Percentiles rank a stretch among this genome's conserved stretches.
These are phyloP conservation scores for Turnera subulata DNA, from an alignment of 345 rosid species.

Conservation along the genomic window DNA sequence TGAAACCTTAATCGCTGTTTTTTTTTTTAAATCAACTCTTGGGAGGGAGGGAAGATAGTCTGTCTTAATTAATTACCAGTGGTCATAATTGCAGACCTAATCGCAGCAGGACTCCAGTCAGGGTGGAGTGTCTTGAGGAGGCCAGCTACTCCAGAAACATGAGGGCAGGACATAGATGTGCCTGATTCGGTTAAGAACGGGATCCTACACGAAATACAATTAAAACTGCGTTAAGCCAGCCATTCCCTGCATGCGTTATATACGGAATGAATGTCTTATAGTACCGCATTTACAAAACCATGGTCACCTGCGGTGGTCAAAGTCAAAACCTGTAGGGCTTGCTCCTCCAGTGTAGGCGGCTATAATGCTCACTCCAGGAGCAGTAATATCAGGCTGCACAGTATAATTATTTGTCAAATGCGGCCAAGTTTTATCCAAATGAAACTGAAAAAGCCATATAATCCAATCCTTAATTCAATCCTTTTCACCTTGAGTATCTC, in stretches of 20 bases:
- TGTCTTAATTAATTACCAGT: constrained; percentile 25
- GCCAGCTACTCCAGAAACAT: constrained; percentile 48
- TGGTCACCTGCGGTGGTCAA: background rate
- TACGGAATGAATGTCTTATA: no score
- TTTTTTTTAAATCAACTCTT: no score
- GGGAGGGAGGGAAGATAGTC: no score
- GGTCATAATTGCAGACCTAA: constrained; percentile 69
- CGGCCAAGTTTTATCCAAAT: no score
- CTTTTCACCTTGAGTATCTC: constrained; percentile 53
- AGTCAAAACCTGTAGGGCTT: background rate
- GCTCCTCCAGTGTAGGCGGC: constrained; percentile 43
- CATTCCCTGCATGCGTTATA: no score
- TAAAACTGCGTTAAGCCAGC: no score
- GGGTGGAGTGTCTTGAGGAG: constrained; percentile 43
- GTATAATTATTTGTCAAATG: no score
- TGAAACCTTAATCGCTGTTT: no score
- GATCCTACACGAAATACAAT: no score
- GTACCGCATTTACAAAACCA: no score
- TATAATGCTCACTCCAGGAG: constrained; percentile 71
- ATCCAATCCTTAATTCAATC: no score
- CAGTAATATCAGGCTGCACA: constrained; percentile 68
- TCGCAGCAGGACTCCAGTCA: constrained; percentile 52
- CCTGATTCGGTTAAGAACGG: constrained; percentile 24
- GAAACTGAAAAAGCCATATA: background rate
- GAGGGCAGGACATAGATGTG: constrained; percentile 67